These are phyloP conservation scores for Diaporthe destruens DNA, from an alignment of 2,329 filamentous ascomycete species.

Conservation along the genomic window DNA sequence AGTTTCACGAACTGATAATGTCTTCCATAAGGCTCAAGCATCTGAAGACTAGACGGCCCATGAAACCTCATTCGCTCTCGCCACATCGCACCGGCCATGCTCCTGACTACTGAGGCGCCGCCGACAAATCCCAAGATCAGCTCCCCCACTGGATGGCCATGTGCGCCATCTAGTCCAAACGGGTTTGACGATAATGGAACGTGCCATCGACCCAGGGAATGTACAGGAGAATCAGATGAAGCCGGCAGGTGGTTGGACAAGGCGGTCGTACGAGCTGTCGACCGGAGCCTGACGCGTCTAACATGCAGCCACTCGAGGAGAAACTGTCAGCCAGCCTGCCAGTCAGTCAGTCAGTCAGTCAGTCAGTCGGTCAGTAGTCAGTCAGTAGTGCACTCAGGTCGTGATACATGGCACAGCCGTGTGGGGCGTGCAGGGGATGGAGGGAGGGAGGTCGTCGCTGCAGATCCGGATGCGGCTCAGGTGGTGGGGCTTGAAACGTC, in stretches of 20 bases:
- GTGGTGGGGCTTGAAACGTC: slow-evolving; percentile 16
- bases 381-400: slow-evolving; percentile 7
- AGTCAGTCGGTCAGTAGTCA: too few species aligned
- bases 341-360: too few species aligned
- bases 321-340: not conserved
- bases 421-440: slow-evolving; percentile 1
- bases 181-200: slow-evolving; percentile 36
- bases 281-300: not conserved
- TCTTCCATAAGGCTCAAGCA: not conserved
- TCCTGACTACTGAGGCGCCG: not conserved
- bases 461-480: slow-evolving; percentile 13
- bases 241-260: slow-evolving; percentile 7
- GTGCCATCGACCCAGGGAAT: slow-evolving; percentile 27
- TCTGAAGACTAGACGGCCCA: not conserved
- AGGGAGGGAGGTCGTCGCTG: not conserved
- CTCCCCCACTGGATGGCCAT: slow-evolving; percentile 1
- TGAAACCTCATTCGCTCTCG: not conserved
- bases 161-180: slow-evolving; percentile 30
- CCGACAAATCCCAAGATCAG: not conserved
- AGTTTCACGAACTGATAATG: not conserved
- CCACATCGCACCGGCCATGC: slow-evolving; percentile 8
- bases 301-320: slow-evolving; percentile 1
- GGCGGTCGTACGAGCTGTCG: slow-evolving; percentile 9
- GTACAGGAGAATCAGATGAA: slow-evolving; percentile 31
- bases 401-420: slow-evolving; percentile 27